These are phyloP conservation scores for Phytophthora idaei DNA, from an alignment of 352 stramenopile genomes.

Conservation along the genomic window DNA sequence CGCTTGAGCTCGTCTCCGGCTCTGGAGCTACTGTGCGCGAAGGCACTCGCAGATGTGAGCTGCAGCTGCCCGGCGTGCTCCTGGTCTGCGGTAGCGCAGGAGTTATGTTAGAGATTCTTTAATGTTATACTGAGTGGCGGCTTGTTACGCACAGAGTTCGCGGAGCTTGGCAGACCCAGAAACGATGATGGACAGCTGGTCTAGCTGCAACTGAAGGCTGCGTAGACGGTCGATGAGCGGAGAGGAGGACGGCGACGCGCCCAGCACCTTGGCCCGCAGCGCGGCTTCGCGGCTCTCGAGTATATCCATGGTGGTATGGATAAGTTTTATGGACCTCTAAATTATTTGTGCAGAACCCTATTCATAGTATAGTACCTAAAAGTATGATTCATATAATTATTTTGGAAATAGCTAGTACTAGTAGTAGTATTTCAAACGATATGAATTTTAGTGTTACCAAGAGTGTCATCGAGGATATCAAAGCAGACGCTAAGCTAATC, in stretches of 20 bases:
- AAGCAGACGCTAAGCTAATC: no score
- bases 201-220: slow-evolving; percentile 35
- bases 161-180: slow-evolving; percentile 48
- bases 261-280: slow-evolving; percentile 49
- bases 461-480: no score
- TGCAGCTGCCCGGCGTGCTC: slow-evolving; percentile 42
- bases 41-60: slow-evolving; percentile 34
- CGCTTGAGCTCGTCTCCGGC: slow-evolving; percentile 60
- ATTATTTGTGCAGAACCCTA: no score
- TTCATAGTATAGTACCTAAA: no score
- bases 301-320: slow-evolving; percentile 46
- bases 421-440: no score
- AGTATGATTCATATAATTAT: no score
- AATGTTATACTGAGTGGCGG: not conserved
- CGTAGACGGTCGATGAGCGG: slow-evolving; percentile 31
- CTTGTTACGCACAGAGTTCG: slow-evolving; percentile 47
- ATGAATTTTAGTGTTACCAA: no score
- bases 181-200: slow-evolving; percentile 39
- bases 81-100: slow-evolving; percentile 32
- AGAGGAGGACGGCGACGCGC: slow-evolving; percentile 3
- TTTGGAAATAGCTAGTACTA: no score
- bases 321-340: no score
- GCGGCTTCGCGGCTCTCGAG: slow-evolving; percentile 55
- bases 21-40: slow-evolving; percentile 27
- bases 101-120: slow-evolving; percentile 4